Evolutionary conservation across 495 filamentous ascomycete species (phyloP).

Genomic region (Penicillium ochrochloron): DNA sequence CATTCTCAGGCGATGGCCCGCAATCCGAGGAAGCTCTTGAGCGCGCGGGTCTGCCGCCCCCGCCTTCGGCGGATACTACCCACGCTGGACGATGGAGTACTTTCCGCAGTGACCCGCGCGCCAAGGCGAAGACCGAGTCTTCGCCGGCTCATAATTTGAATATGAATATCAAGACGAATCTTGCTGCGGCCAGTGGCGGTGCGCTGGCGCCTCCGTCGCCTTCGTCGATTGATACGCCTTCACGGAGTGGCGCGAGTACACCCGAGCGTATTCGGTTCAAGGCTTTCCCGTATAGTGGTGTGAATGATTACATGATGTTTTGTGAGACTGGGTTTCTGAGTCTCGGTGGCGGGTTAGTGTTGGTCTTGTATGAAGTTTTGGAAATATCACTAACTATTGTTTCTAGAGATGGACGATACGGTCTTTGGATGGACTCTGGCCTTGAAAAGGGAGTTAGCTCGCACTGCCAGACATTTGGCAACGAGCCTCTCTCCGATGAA

Average conservation of each 20-base stretch:
- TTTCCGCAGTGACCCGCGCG: conserved; percentile 41
- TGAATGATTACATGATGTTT: conserved; percentile 96
- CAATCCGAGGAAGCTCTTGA: conserved; percentile 46
- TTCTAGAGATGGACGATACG: conserved; percentile 81
- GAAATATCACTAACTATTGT: conserved; percentile 13
- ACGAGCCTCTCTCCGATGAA: conserved; percentile 93
- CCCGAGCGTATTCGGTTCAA: conserved; percentile 85
- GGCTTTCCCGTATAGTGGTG: conserved; percentile 92
- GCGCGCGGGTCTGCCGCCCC: conserved; percentile 62
- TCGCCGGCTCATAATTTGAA: conserved; percentile 33
- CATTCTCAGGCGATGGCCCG: conserved; percentile 40
- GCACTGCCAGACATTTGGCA: conserved; percentile 87
- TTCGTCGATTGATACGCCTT: conserved; percentile 28
- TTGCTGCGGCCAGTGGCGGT: conserved; percentile 37
- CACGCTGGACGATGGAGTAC: conserved; percentile 75
- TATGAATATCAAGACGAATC: conserved; percentile 35
- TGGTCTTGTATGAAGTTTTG: not conserved
- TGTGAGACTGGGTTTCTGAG: conserved; percentile 87
- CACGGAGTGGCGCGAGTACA: conserved; percentile 46
- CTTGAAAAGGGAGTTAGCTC: conserved; percentile 85
- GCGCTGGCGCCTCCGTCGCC: conserved; percentile 35
- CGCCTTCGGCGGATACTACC: conserved; percentile 75
- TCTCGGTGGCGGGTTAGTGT: conserved; percentile 75
- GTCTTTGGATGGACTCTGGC: conserved; percentile 89
- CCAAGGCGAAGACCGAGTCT: conserved; percentile 28